Conservation (phyloP, 176 grass and related monocot genomes). For the bread wheat (Triticum aestivum) region IWGSC_CS_RefSeq_v2.1 NC_057803.1:457395130-457395629, state of each 20-base stretch:
- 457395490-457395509: constrained; percentile 52
- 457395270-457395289: no score
- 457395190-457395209: background rate
- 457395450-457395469: constrained; percentile 21
- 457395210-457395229: background rate
- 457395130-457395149: background rate
- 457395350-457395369: constrained; percentile 78
- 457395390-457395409: constrained; percentile 59
- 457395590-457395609: constrained; percentile 29
- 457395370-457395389: constrained; percentile 68
- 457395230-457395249: no score
- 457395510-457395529: constrained; percentile 57
- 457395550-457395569: constrained; percentile 83
- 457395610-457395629: constrained; percentile 11
- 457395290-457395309: background rate
- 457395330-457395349: constrained; percentile 69
- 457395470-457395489: constrained; percentile 46
- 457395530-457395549: constrained; percentile 77
- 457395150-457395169: background rate
- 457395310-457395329: constrained; percentile 50
- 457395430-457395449: background rate
- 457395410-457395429: constrained; percentile 24
- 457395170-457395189: background rate
- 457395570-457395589: constrained; percentile 59
- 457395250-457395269: no score